Evolutionary conservation across 2,329 filamentous ascomycete species (phyloP).

Genomic region (Phyllosticta citribraziliensis): DNA sequence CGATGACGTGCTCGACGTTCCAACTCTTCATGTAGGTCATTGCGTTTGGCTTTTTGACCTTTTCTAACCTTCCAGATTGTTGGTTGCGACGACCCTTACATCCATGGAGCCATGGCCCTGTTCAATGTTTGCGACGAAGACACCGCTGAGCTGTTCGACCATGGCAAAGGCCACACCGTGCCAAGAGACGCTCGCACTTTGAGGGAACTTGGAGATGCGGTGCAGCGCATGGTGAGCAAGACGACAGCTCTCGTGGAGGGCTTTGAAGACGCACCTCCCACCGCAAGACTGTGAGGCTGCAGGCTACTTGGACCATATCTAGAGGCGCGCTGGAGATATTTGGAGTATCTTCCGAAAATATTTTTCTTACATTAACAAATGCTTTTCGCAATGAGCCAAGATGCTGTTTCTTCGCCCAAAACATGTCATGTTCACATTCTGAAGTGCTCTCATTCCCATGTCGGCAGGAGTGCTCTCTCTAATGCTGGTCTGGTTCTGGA

Average conservation of each 20-base stretch:
- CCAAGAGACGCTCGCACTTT: conserved; percentile 31
- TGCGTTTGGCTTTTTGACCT: conserved; percentile 16
- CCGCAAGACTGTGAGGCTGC: not conserved
- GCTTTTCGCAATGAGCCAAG: no score
- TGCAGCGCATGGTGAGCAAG: conserved; percentile 7
- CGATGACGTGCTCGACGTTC: conserved; percentile 30
- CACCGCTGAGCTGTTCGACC: conserved; percentile 51
- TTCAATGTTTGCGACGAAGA: conserved; percentile 54
- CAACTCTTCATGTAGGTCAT: conserved; percentile 28
- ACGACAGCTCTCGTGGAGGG: not conserved
- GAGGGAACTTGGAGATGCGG: conserved; percentile 21
- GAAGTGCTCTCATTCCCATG: no score
- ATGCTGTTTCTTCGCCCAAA: no score
- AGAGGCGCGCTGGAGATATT: not conserved
- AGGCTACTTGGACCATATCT: not conserved
- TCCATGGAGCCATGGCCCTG: conserved; percentile 50
- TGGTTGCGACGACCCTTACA: conserved; percentile 45
- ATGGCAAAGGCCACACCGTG: conserved; percentile 55
- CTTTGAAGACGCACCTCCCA: not conserved
- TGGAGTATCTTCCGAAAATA: not conserved
- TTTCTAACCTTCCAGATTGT: conserved; percentile 12
- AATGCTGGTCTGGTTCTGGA: no score
- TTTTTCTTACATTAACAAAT: no score
- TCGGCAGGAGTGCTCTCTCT: no score
- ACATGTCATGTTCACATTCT: no score